These are phyloP conservation scores for Boletellus emodensis DNA, from an alignment of 768 basidiomycete genomes.

Conservation along the genomic window DNA sequence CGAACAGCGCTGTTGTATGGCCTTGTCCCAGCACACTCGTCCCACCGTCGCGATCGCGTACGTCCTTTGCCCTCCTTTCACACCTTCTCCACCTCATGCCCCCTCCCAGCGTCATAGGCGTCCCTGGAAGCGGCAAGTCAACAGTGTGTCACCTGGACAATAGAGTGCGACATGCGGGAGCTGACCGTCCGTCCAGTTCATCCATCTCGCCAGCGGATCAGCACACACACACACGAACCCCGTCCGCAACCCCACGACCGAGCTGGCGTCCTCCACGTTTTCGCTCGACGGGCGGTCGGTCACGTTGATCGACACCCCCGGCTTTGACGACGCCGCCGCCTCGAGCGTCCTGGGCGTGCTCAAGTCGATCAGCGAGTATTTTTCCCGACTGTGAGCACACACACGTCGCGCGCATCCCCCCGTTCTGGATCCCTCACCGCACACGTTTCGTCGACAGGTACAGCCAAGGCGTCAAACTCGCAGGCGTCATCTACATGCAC, in stretches of 20 bases:
- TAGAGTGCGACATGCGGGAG: neutral
- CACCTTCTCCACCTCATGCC: conserved; percentile 1
- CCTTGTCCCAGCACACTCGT: conserved; percentile 1
- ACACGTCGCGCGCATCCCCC: neutral
- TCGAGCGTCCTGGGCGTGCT: conserved; percentile 44
- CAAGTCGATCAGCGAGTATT: conserved; percentile 39
- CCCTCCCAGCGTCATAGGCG: conserved; percentile 28
- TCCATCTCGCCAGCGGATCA: conserved; percentile 50
- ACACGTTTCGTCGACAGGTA: conserved; percentile 4
- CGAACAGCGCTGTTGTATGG: conserved; percentile 10
- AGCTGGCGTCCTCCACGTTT: conserved; percentile 41
- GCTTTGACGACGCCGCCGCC: conserved; percentile 47
- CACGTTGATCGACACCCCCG: conserved; percentile 55
- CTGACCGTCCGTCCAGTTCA: conserved; percentile 34
- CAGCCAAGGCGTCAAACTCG: conserved; percentile 32
- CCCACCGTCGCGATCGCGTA: conserved; percentile 25
- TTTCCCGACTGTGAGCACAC: conserved; percentile 19
- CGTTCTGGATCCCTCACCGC: neutral
- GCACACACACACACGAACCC: conserved; percentile 19
- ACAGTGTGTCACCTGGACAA: conserved; percentile 15
- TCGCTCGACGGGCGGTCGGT: conserved; percentile 39
- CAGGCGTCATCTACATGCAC: conserved; percentile 51
- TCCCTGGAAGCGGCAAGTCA: conserved; percentile 31
- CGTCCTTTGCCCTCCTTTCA: conserved; percentile 1
- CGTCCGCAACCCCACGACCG: conserved; percentile 38